Evolutionary conservation across 2,329 filamentous ascomycete genomes (phyloP), one percentile per base, ranked within the genome.

Genomic region (Periconia macrospinosa): DNA sequence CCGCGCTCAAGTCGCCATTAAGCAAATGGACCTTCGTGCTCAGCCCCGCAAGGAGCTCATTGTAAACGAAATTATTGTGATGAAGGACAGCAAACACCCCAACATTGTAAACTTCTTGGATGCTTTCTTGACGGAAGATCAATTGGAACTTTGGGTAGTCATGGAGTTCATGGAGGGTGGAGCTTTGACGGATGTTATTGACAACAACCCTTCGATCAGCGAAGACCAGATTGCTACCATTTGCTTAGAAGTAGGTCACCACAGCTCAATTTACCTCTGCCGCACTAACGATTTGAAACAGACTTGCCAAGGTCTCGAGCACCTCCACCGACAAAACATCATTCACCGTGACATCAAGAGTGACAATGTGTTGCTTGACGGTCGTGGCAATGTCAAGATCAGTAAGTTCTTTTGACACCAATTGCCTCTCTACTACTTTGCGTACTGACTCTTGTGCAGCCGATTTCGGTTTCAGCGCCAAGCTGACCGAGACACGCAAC

Each of bases 131-230:
- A 90, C 94, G 68, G 96, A 97, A 74, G 93, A 94, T 75, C 92
- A 90, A 67, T 85, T 90, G 50, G 94, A 99, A 74, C 83, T 99
- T n/a, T 99, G 94, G 94, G 92, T 99, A 11, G 93, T 99, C 49
- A 96, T 99, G 94, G 94, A 99, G 78, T 99, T 92, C 69, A 99
- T 99, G 94, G 94, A 99, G 78, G 94, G 94, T 66, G 94, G 94
- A 78, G 91, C 94, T 57, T 79, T 99, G 74, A 99, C 94, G 1
- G 94, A 99, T 80, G 92, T 99, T 56, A 99, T 99, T 76, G 94
- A 99, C 76, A 97, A 97, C 78, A 99, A 97, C 75, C 85, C 89
- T 2, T 86, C 87, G 53, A 97, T 99, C 65, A 91, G 89, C 6
- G 94, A 99, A 75, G 91, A 97, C 71, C 94, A 99, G 75, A 99